Conservation (phyloP, 495 filamentous ascomycete genomes). For the Parathielavia appendiculata region DNA sequence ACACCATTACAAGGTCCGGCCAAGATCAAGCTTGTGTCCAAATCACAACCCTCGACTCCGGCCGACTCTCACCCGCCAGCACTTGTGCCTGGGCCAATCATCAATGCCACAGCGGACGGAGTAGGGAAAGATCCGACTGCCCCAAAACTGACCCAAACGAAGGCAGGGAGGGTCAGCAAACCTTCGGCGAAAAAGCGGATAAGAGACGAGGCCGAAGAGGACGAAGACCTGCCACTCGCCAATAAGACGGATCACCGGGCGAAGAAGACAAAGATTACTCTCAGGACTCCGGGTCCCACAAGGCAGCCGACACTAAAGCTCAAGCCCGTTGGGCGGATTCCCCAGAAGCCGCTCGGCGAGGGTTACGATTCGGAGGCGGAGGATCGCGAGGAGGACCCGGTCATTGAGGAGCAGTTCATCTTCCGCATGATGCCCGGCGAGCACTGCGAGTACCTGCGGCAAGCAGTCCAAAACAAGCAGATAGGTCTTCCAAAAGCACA, state of each 20-base stretch:
- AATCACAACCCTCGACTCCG: slow-evolving; percentile 45
- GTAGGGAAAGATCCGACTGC: slow-evolving; percentile 12
- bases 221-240: slow-evolving; percentile 36
- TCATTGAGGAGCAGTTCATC: slow-evolving; percentile 82
- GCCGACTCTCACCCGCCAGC: slow-evolving; percentile 27
- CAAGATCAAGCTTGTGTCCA: slow-evolving; percentile 51
- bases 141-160: slow-evolving; percentile 38
- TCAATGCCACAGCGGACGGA: not conserved
- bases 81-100: not conserved
- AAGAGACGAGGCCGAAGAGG: slow-evolving; percentile 40
- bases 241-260: slow-evolving; percentile 26
- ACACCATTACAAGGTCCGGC: slow-evolving; percentile 38
- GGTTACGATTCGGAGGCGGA: slow-evolving; percentile 97
- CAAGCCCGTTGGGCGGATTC: slow-evolving; percentile 47
- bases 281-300: slow-evolving; percentile 22
- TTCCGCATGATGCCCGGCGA: slow-evolving; percentile 80
- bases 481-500: slow-evolving; percentile 59
- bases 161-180: slow-evolving; percentile 45
- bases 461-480: slow-evolving; percentile 63
- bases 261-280: slow-evolving; percentile 43
- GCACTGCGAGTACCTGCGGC: slow-evolving; percentile 75
- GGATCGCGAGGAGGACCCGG: slow-evolving; percentile 79
- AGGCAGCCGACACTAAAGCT: slow-evolving; percentile 37
- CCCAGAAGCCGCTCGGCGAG: slow-evolving; percentile 65
- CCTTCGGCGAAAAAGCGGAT: slow-evolving; percentile 45